Evolutionary conservation across 805 yeast genomes (phyloP).

Genomic region (Candida anglica): DNA sequence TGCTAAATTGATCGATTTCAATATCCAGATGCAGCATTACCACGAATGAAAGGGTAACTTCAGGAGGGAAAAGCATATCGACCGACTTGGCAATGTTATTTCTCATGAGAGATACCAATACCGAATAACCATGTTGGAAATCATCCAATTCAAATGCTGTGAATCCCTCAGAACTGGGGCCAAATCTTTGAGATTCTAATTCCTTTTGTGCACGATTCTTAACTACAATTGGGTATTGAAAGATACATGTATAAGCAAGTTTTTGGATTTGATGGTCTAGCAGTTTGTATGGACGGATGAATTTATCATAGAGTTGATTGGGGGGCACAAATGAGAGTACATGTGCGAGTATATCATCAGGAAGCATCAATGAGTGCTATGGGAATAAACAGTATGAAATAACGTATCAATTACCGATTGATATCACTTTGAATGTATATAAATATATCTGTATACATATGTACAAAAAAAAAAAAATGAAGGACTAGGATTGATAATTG

Average conservation of each 20-base stretch:
- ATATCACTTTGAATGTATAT: too few relatives aligned
- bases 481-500: too few relatives aligned
- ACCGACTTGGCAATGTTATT: slow-evolving; percentile 5
- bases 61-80: slow-evolving; percentile 5
- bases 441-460: too few relatives aligned
- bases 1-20: slow-evolving; percentile 9
- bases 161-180: too few relatives aligned
- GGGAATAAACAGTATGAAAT: too few relatives aligned
- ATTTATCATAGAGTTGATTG: background rate
- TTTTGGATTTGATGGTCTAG: background rate
- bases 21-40: background rate
- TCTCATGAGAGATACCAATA: slow-evolving; percentile 7
- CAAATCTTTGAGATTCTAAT: too few relatives aligned
- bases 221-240: background rate
- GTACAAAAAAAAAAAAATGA: too few relatives aligned
- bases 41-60: slow-evolving; percentile 2
- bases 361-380: too few relatives aligned
- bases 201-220: slow-evolving; percentile 1
- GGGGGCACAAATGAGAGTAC: background rate
- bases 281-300: background rate
- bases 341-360: background rate
- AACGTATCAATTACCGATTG: too few relatives aligned
- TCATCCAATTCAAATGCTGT: slow-evolving; percentile 4
- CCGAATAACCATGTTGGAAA: slow-evolving; percentile 7
- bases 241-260: background rate